Evolutionary conservation across 164 flowering plant genomes (phyloP).

Genomic region (Dillenia suffruticosa): DNA sequence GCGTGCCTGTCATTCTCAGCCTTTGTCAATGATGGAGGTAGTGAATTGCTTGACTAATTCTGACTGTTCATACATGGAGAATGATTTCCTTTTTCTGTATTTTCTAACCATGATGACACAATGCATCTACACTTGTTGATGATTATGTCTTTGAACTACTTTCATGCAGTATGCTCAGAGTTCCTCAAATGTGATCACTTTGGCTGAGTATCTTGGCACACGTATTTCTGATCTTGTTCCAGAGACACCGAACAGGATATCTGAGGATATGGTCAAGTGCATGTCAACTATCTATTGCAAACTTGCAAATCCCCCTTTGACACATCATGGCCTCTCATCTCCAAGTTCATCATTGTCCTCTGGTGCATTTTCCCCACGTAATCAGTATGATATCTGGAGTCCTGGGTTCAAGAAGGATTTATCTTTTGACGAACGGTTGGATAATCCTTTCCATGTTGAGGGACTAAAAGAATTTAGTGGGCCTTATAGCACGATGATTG

Average conservation of each 20-base stretch:
- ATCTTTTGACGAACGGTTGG: slow-evolving; percentile 65
- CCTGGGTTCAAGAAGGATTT: slow-evolving; percentile 69
- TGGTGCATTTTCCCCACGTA: slow-evolving; percentile 71
- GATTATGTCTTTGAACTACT: slow-evolving; percentile 8
- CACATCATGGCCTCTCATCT: slow-evolving; percentile 53
- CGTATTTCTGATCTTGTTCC: slow-evolving; percentile 40
- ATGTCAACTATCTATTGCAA: slow-evolving; percentile 71
- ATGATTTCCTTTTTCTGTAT: not conserved
- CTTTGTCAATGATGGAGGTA: slow-evolving; percentile 80
- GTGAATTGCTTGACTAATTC: not conserved
- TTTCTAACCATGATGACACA: not conserved
- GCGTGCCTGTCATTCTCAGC: slow-evolving; percentile 85
- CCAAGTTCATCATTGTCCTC: slow-evolving; percentile 85
- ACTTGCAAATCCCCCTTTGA: slow-evolving; percentile 67
- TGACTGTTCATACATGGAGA: not conserved
- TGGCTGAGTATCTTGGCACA: slow-evolving; percentile 69
- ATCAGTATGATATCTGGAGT: slow-evolving; percentile 77
- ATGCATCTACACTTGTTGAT: too few species aligned
- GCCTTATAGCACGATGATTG: slow-evolving; percentile 91
- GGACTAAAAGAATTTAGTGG: slow-evolving; percentile 84
- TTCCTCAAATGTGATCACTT: slow-evolving; percentile 38
- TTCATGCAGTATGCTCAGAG: slow-evolving; percentile 44
- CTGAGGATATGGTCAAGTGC: slow-evolving; percentile 82
- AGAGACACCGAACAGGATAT: slow-evolving; percentile 70
- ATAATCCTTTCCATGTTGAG: slow-evolving; percentile 77